Percentiles rank a stretch among this genome's conserved stretches.
Evolutionary conservation across 441 rosid species (phyloP).

Genomic region (Metrosideros polymorpha): DNA sequence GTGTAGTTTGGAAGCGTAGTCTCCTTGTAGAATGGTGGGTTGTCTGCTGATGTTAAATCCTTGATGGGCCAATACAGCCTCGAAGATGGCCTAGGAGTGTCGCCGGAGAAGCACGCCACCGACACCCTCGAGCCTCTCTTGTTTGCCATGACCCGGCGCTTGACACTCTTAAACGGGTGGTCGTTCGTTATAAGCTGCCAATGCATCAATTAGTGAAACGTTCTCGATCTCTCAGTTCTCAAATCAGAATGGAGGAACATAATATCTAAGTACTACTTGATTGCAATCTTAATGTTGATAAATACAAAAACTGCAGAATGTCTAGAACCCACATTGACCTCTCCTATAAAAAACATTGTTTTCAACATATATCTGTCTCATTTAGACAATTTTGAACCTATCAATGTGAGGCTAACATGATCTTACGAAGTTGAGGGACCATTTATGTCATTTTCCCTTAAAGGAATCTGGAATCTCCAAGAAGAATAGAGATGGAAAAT

Average conservation of each 20-base stretch:
- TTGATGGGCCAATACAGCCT: constrained; percentile 10
- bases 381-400: neutral
- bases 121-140: constrained; percentile 28
- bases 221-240: fast-evolving
- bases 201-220: neutral
- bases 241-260: neutral
- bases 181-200: constrained; percentile 19
- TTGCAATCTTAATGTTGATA: neutral
- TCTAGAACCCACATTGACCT: neutral
- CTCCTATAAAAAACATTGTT: neutral
- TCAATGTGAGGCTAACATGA: neutral
- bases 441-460: no score
- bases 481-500: neutral
- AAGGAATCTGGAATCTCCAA: no score
- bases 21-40: neutral
- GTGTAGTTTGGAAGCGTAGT: neutral
- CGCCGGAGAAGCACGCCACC: constrained; percentile 19
- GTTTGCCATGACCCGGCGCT: constrained; percentile 14
- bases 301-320: neutral
- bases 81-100: neutral
- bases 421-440: neutral
- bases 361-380: neutral
- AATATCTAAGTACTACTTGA: fast-evolving
- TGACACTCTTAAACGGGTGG: constrained; percentile 7
- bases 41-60: constrained; percentile 1